Conservation (phyloP, 441 rosid species). For the Breynia disticha region DNA sequence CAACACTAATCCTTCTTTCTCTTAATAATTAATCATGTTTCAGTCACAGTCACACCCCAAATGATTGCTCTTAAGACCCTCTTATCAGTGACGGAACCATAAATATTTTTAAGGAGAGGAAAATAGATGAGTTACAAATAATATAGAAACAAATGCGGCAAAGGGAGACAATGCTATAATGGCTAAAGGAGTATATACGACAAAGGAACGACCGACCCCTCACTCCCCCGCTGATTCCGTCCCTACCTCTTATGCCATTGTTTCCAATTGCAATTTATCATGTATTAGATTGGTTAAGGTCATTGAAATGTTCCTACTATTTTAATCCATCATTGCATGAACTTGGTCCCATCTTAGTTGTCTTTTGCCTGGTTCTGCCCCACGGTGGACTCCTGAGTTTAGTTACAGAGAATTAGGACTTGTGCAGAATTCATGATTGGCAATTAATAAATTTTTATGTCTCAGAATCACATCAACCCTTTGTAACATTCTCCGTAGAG, state of each 20-base stretch:
- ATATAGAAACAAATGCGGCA: no score
- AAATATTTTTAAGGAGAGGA: neutral
- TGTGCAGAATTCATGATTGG: constrained; percentile 21
- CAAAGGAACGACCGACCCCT: neutral
- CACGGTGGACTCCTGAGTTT: constrained; percentile 30
- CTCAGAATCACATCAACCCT: constrained; percentile 25
- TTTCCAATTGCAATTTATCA: constrained; percentile 16
- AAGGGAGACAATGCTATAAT: no score
- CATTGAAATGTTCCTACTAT: constrained; percentile 6
- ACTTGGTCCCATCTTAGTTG: constrained; percentile 38
- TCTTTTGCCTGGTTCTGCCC: constrained; percentile 31
- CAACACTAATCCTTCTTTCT: constrained; percentile 6
- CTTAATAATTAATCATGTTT: constrained; percentile 14
- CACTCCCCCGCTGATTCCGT: neutral
- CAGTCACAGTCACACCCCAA: constrained; percentile 11
- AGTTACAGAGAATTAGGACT: constrained; percentile 29
- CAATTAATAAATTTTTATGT: constrained; percentile 7
- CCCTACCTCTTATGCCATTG: neutral
- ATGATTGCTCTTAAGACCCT: constrained; percentile 22
- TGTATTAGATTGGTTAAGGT: constrained; percentile 10
- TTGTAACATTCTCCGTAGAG: constrained; percentile 16
- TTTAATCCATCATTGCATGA: constrained; percentile 26
- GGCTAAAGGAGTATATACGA: no score
- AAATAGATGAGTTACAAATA: no score
- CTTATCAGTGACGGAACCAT: neutral